Evolutionary conservation across 768 basidiomycete species (phyloP), one percentile per base, ranked within the genome.

Genomic region (Auricularia heimuer): DNA sequence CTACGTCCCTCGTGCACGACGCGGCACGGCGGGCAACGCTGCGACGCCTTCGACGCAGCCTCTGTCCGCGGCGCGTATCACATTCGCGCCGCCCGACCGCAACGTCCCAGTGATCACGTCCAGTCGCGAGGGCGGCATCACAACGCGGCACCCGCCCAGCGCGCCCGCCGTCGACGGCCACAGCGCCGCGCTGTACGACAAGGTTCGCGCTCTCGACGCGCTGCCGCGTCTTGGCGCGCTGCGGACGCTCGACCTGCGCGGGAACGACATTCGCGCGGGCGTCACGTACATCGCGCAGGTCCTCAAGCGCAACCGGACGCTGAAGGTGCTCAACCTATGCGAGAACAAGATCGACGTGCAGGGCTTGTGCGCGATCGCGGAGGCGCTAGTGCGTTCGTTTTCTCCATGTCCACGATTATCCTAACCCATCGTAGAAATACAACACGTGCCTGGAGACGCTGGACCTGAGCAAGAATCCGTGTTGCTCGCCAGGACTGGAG

Each of bases 211-310:
- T n/a, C 75, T 98, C 72, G 94, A 95, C 71, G 84, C 85, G 29
- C 76, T 98, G 68, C 93, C 95, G 36, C 78, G 94, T 63, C 74
- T 98, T 6, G 97, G 96, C 1, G 86, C 86, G 4, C 75, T 99
- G 64, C 81, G 89, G 73, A 98, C 94, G 45, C 77, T 99, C 65
- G 97, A 98, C 80, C 75, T 99, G 66, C 86, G 86, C 72, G 90
- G 90, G 3, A 99, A 98, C 73, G 97, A 99, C 75, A 80, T 98
- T 29, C 79, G 89, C 71, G 10, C 7, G n/a, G 95, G 96, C 0
- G 88, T 98, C 42, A 85, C 83, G 0, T 98, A 97, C 71, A 84
- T 98, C 61, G 89, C 94, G 0, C 95, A 98, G 75, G 96, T 98
- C 0, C 79, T 98, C 67, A 98, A 98, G 73, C 87, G 96, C 44